phyloP scores from a whole-genome alignment of 495 filamentous ascomycete species.

The Entonaema liquescens region DNA sequence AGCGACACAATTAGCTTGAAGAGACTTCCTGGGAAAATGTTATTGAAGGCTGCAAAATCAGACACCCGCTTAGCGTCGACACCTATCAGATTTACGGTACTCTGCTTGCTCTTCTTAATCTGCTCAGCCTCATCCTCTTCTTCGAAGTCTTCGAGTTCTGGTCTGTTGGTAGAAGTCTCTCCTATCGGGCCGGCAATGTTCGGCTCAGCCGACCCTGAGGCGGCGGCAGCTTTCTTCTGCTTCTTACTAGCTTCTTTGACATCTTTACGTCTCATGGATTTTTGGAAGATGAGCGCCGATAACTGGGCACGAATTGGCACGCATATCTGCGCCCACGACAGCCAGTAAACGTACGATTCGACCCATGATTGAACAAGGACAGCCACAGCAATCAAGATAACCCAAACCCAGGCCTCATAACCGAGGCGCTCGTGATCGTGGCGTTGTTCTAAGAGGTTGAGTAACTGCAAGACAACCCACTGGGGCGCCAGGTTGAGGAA shows the following conservation, averaged over 20 bases:
- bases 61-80: slow-evolving; percentile 79
- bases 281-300: slow-evolving; percentile 77
- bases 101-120: slow-evolving; percentile 70
- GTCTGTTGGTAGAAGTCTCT: slow-evolving; percentile 36
- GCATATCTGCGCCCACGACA: slow-evolving; percentile 68
- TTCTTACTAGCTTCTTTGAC: slow-evolving; percentile 65
- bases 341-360: slow-evolving; percentile 71
- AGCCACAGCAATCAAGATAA: slow-evolving; percentile 65
- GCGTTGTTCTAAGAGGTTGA: slow-evolving; percentile 69
- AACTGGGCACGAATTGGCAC: slow-evolving; percentile 75
- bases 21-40: slow-evolving; percentile 67
- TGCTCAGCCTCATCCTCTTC: slow-evolving; percentile 63
- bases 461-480: slow-evolving; percentile 70
- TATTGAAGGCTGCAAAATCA: slow-evolving; percentile 72
- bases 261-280: slow-evolving; percentile 82
- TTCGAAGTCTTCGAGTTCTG: slow-evolving; percentile 47
- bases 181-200: slow-evolving; percentile 37
- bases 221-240: slow-evolving; percentile 43
- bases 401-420: slow-evolving; percentile 72
- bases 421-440: slow-evolving; percentile 50
- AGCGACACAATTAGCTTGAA: slow-evolving; percentile 72
- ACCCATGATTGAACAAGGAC: slow-evolving; percentile 66
- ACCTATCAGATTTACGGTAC: slow-evolving; percentile 80
- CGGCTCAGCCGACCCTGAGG: slow-evolving; percentile 37
- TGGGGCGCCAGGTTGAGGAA: slow-evolving; percentile 74